These are phyloP conservation scores for Plasmopara halstedii DNA, from an alignment of 352 stramenopile species.

Conservation along the genomic window DNA sequence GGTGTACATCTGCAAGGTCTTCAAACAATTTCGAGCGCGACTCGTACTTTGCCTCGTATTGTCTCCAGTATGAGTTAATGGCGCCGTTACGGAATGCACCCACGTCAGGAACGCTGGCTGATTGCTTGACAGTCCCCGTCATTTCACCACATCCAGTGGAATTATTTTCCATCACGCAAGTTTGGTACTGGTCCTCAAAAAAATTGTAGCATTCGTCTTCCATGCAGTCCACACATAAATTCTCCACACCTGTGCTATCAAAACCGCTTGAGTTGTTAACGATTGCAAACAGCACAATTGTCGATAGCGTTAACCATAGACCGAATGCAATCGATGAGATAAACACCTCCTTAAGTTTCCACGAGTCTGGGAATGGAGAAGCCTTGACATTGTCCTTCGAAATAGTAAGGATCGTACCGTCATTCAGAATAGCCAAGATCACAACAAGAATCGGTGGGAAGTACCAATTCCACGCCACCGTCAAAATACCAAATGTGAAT, in stretches of 20 bases:
- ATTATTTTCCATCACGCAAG: conserved; percentile 37
- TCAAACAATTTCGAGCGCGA: conserved; percentile 40
- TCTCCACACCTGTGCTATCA: conserved; percentile 41
- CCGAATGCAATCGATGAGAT: conserved; percentile 61
- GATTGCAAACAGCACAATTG: conserved; percentile 51
- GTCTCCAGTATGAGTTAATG: conserved; percentile 34
- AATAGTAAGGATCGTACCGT: conserved; percentile 80
- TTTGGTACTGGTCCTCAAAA: conserved; percentile 44
- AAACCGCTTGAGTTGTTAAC: conserved; percentile 58
- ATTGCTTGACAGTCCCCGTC: conserved; percentile 38
- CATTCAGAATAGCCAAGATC: conserved; percentile 87
- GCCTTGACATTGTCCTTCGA: conserved; percentile 70
- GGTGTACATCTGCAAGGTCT: conserved; percentile 46
- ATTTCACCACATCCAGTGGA: conserved; percentile 53
- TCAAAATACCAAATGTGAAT: conserved; percentile 82
- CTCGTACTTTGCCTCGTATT: conserved; percentile 44
- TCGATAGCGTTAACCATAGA: conserved; percentile 57
- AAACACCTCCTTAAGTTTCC: conserved; percentile 67
- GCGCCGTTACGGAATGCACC: conserved; percentile 32
- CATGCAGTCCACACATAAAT: conserved; percentile 58
- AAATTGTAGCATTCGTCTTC: conserved; percentile 49
- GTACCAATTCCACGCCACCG: conserved; percentile 84
- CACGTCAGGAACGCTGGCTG: conserved; percentile 25
- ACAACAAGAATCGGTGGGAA: conserved; percentile 85
- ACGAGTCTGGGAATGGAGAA: conserved; percentile 54